phyloP scores from a whole-genome alignment of 148 eudicot species.

The Linanthus parryae region DNA sequence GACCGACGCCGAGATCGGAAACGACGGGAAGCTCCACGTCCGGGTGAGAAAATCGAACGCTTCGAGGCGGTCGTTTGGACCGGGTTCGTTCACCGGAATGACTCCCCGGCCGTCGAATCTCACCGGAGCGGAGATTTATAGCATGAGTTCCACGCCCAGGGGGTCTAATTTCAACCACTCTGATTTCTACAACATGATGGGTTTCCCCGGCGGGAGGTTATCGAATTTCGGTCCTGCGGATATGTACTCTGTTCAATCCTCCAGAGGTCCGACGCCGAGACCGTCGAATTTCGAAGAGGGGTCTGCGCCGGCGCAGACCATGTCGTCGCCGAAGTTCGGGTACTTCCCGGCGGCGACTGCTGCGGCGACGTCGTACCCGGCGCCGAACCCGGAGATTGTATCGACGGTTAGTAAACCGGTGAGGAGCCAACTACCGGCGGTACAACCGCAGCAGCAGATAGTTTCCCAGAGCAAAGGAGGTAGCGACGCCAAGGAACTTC shows the following conservation, averaged over 20 bases:
- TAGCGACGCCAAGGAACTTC: slow-evolving; percentile 82
- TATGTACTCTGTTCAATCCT: slow-evolving; percentile 66
- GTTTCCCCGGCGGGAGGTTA: slow-evolving; percentile 50
- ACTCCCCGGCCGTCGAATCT: slow-evolving; percentile 80
- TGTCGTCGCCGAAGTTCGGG: slow-evolving; percentile 62
- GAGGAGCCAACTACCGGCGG: slow-evolving; percentile 12
- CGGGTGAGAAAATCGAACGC: slow-evolving; percentile 73
- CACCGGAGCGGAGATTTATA: slow-evolving; percentile 90
- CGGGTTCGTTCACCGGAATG: slow-evolving; percentile 21
- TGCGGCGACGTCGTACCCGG: slow-evolving; percentile 46
- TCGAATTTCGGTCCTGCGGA: slow-evolving; percentile 79
- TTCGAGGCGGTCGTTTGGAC: slow-evolving; percentile 53
- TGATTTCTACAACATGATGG: slow-evolving; percentile 93
- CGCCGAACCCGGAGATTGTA: slow-evolving; percentile 72
- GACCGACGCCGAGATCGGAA: slow-evolving; percentile 72
- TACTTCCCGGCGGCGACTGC: slow-evolving; percentile 31
- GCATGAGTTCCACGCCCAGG: slow-evolving; percentile 83
- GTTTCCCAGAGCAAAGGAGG: slow-evolving; percentile 31
- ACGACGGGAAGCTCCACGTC: slow-evolving; percentile 80
- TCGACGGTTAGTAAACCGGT: slow-evolving; percentile 12
- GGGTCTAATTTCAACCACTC: slow-evolving; percentile 81
- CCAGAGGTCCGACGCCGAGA: slow-evolving; percentile 72
- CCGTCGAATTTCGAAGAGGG: slow-evolving; percentile 82
- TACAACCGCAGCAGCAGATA: slow-evolving; percentile 18
- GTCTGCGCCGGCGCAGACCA: slow-evolving; percentile 13